phyloP scores from a whole-genome alignment of 1,284 basidiomycete species.

The Butyriboletus appendiculatus region DNA sequence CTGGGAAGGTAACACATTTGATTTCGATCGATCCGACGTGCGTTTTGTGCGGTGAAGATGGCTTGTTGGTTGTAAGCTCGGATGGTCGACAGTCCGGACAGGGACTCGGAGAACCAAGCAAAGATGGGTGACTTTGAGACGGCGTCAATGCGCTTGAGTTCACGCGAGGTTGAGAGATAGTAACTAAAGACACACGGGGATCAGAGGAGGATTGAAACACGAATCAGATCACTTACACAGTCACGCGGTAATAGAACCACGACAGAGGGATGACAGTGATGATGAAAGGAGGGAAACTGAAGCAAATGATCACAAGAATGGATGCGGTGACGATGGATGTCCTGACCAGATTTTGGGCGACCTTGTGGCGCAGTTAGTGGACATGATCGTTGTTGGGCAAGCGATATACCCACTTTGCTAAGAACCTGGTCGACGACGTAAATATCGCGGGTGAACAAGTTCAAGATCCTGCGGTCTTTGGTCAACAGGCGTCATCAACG shows the following conservation, averaged over 20 bases:
- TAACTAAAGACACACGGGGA: conserved; percentile 50
- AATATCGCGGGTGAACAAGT: conserved; percentile 90
- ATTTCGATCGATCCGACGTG: conserved; percentile 79
- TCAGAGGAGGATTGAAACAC: conserved; percentile 6
- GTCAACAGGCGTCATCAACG: not conserved
- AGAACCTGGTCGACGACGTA: conserved; percentile 90
- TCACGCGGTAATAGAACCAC: conserved; percentile 76
- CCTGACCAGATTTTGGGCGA: conserved; percentile 70
- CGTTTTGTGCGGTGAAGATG: conserved; percentile 79
- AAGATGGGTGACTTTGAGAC: conserved; percentile 92
- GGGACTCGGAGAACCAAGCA: conserved; percentile 85
- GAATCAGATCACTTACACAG: conserved; percentile 51
- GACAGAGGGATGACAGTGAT: conserved; percentile 76
- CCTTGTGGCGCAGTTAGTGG: conserved; percentile 30
- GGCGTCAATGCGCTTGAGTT: conserved; percentile 91
- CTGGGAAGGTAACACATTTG: conserved; percentile 79
- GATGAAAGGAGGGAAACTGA: conserved; percentile 83
- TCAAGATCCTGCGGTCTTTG: conserved; percentile 59
- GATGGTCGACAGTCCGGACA: conserved; percentile 85
- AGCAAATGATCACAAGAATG: conserved; percentile 78
- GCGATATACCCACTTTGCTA: conserved; percentile 48
- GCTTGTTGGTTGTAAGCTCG: conserved; percentile 75
- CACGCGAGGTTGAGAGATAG: conserved; percentile 89
- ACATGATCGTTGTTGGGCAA: not conserved
- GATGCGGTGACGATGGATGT: conserved; percentile 64